Evolutionary conservation across 2,329 filamentous ascomycete genomes (phyloP), one percentile per base, ranked within the genome.

Genomic region (Teratosphaeria nubilosa): DNA sequence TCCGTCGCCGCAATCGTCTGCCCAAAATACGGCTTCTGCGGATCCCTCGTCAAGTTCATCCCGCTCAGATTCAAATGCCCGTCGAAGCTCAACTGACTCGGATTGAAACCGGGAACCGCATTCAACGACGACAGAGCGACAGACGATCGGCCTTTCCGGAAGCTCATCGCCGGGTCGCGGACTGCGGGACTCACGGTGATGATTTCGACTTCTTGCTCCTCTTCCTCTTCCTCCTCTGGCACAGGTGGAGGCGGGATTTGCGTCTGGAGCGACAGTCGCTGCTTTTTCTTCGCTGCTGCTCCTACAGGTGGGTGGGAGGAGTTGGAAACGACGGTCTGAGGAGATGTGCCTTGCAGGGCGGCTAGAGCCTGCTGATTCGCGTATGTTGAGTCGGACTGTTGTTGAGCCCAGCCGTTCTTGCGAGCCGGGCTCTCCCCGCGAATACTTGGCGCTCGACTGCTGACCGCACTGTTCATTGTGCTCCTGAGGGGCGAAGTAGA

Each of bases 1-100:
- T 69, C 68, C 31, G 62, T 62, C 48, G 58, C 53, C 41, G 59
- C 62, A 14, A 69, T 30, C 32, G 57, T 58, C 63, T 68, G 66
- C 10, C 66, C 66, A 34, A 66, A 68, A 27, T 65, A 65, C 31
- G 57, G 58, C 56, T 59, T 58, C 6, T 45, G 30, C 56, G 31
- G 22, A 25, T 48, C 53, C 7, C 51, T 52, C 58, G 56, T 61
- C 50, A 62, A 32, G 51, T 53, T 56, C 57, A 58, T 58, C 7
- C 60, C 58, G 27, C 55, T 57, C 25, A 60, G 30, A 51, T 41
- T 58, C 9, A 61, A 31, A 54, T 53, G 55, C 2, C 25, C 51
- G 20, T 10, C 51, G 13, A 22, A 20, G 14, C 24, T 53, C 20
- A 53, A 20, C 7, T 22, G 41, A 22, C 53, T 52, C 16, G 37